Evolutionary conservation across 176 grass and related monocot genomes (phyloP), one percentile per base, ranked within the genome.

Genomic region (Lolium perenne): DNA sequence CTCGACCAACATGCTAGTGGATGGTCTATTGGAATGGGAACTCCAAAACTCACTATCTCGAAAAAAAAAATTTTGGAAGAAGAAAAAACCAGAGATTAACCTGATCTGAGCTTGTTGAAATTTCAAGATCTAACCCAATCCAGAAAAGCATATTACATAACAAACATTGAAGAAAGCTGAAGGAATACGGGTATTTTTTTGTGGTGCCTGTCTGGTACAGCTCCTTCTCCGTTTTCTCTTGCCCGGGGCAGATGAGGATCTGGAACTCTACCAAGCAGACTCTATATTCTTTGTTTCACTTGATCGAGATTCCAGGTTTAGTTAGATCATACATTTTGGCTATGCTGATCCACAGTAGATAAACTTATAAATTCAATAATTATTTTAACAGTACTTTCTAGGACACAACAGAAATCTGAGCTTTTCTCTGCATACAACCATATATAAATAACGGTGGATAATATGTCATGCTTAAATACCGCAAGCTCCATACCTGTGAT

Each of bases 401-500:
- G 0, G 45, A 76, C 18, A 64, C 49, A 25, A 86, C 77, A 46
- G 57, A 73, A 26, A 66, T 35, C 9, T 41, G 59, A 48, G 66
- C 26, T 16, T 25, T 61, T 48, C 9, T 32, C 67, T 50, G 64
- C 48, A 88, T 20, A 60, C 62, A 70, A 71, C 72, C 10, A 50
- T 17, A 25, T 74, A 86, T 16, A 77, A 70, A 76, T 22, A 43
- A 61, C 16, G 9, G 15, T 18, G 49, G 38, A 40, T 53, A 74
- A 50, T 67, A 21, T 4, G 13, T 63, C 38, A 18, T 32, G 46
- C 35, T 68, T 62, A 43, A 76, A 71, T 85, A 38, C 8, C 63
- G 20, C 14, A 21, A 49, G 74, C 60, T 88, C 54, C 55, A 84
- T 93, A 98, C 95, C 96, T 98, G 82, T 98, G 96, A 90, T 95